Evolutionary conservation across 1,139 yeast species (phyloP), one percentile per base, ranked within the genome.

Genomic region (Entelexis paramagnoliae): DNA sequence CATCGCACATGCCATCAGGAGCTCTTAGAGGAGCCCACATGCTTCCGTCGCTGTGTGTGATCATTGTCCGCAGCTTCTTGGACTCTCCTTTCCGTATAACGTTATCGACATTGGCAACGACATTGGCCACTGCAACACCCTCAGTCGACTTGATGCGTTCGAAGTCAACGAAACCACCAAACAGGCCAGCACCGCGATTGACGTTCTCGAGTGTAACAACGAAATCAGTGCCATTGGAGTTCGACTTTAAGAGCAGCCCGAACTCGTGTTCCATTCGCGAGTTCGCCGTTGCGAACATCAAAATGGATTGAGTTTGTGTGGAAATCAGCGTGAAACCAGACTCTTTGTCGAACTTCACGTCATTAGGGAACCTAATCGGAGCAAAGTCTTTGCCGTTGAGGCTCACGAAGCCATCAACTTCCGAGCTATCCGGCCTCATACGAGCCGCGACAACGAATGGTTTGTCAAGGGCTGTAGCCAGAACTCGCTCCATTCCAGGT

Each of bases 191-290:
- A 1, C 51, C 58, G 62, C 98, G 74, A 65, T 89, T 91, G 9
- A 88, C 96, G 54, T 76, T 66, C n/a, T 76, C 77, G 58, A 84
- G 73, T 1, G 91, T 72, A 30, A 80, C 70, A 2, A 85, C 91
- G 64, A 85, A 89, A n/a, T 85, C 79, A 0, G 97, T 88, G 56
- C 99, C 99, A 62, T 89, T 87, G n/a, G 86, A 84, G 64, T 91
- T 89, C 0, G 96, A 86, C 63, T 91, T 91, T 61, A 91, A 72
- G n/a, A 93, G 71, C 0, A 87, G 73, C 9, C 98, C 98, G 67
- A 67, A 81, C 61, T 87, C 94, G 11, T 69, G 65, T 10, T 76
- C 79, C 0, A 63, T 54, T 8, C 72, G 72, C 26, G 70, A 66
- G 58, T 73, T 73, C 0, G 88, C 81, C 0, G 96, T 84, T 8